Evolutionary conservation across 441 rosid species (phyloP).

Genomic region (Melastoma candidum): DNA sequence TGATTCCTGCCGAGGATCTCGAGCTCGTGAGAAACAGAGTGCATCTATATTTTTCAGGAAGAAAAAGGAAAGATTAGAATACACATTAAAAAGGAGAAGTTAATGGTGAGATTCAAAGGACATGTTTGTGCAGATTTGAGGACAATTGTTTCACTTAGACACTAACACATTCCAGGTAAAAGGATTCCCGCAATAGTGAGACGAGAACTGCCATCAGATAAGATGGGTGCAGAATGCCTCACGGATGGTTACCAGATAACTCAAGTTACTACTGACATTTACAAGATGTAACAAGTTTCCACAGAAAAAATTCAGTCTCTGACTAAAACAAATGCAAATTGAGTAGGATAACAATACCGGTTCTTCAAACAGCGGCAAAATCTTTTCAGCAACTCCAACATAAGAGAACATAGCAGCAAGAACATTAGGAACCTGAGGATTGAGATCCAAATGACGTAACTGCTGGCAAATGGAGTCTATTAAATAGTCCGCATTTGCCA

Average conservation of each 20-base stretch:
- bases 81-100: not conserved
- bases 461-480: slow-evolving; percentile 87
- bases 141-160: slow-evolving; percentile 3
- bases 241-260: too few relatives aligned
- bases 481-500: slow-evolving; percentile 88
- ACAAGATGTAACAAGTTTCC: too few relatives aligned
- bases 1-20: slow-evolving; percentile 93
- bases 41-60: slow-evolving; percentile 48
- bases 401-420: slow-evolving; percentile 96
- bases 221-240: too few relatives aligned
- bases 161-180: too few relatives aligned
- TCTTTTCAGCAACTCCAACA: slow-evolving; percentile 73
- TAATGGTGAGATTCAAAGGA: not conserved
- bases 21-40: slow-evolving; percentile 65
- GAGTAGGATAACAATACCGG: slow-evolving; percentile 43
- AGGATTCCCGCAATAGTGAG: too few relatives aligned
- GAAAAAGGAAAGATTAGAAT: slow-evolving; percentile 1
- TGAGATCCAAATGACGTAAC: slow-evolving; percentile 81
- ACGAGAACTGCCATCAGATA: too few relatives aligned
- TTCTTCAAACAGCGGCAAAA: slow-evolving; percentile 83
- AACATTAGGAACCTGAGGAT: slow-evolving; percentile 85
- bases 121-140: not conserved
- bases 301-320: not conserved
- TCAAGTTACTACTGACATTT: too few relatives aligned
- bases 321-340: not conserved